These are phyloP conservation scores for Aspergillus fischeri DNA, from an alignment of 2,329 filamentous ascomycete species.

Conservation along the genomic window DNA sequence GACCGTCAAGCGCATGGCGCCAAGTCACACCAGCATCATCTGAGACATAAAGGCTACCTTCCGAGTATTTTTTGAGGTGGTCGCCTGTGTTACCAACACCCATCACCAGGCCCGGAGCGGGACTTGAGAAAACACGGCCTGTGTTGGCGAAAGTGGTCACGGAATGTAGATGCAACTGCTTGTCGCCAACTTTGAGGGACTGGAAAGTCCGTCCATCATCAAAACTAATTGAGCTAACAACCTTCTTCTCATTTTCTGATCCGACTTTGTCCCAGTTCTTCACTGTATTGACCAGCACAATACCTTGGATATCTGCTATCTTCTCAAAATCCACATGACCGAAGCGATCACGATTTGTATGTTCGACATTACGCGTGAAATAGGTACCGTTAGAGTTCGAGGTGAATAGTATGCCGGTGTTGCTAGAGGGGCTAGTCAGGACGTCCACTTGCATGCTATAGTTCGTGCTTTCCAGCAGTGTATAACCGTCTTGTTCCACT, in stretches of 20 bases:
- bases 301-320: constrained; percentile 83
- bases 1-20: constrained; percentile 67
- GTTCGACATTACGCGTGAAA: constrained; percentile 85
- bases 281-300: constrained; percentile 85
- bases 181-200: constrained; percentile 62
- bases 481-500: constrained; percentile 80
- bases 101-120: constrained; percentile 89
- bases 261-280: constrained; percentile 77
- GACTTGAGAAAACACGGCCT: constrained; percentile 87
- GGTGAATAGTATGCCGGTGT: constrained; percentile 86
- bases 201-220: constrained; percentile 90
- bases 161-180: constrained; percentile 80
- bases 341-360: constrained; percentile 76
- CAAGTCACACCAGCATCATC: constrained; percentile 87
- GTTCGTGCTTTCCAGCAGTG: constrained; percentile 89
- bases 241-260: constrained; percentile 55
- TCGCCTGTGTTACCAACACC: constrained; percentile 87
- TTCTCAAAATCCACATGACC: constrained; percentile 95
- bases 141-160: constrained; percentile 79
- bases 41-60: constrained; percentile 81
- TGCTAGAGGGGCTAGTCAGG: constrained; percentile 60
- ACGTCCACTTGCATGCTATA: constrained; percentile 98
- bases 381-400: constrained; percentile 98
- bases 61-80: constrained; percentile 62
- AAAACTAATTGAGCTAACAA: constrained; percentile 83